Evolutionary conservation across 73 alveolate species (phyloP), one percentile per base, ranked within the genome.

Genomic region (Paraurostyla sp.): DNA sequence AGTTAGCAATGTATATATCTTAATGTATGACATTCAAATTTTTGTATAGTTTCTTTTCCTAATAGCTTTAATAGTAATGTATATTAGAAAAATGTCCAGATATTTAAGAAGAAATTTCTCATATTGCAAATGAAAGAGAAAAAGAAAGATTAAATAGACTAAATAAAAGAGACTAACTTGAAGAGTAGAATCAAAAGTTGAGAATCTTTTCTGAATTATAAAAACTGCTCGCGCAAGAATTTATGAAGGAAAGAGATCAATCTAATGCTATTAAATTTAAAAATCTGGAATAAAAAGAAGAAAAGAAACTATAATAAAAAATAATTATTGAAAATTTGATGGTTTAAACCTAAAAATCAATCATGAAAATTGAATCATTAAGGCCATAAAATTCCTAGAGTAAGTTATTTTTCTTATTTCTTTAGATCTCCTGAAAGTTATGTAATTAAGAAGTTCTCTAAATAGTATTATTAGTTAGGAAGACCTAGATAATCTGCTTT

Each of bases 121-220:
- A 33, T 22, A n/a, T 73, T 3, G 68, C 86, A 23, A 49, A 73
- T 18, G 86, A 73, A 73, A 73, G 86, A 46, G 86, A 73, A 48
- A 73, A 73, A 49, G 71, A 48, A 22, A 73, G 86, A 43, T 13
- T 73, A 27, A 25, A 16, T 22, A 73, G 86, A 73, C 6, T 73
- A 38, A 73, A 49, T 16, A 23, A 40, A 6, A 73, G 46, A 73
- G 52, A 43, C 29, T 16, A 13, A 25, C 27, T 73, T 2, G 68
- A 48, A 6, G 86, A 73, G 3, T 43, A 73, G 33, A 45, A 73
- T 20, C 3, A 15, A 7, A 73, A 73, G 30, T 9, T 48, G 46
- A 73, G 46, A 40, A 65, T 65, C 16, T 38, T 65, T 1, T 51
- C 27, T 22, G 71, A 73, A 46, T n/a, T 73, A 3, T 25, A 73